Evolutionary conservation across 2,329 filamentous ascomycete species (phyloP), one percentile per base, ranked within the genome.

Genomic region (Ceratocystis lukuohia): DNA sequence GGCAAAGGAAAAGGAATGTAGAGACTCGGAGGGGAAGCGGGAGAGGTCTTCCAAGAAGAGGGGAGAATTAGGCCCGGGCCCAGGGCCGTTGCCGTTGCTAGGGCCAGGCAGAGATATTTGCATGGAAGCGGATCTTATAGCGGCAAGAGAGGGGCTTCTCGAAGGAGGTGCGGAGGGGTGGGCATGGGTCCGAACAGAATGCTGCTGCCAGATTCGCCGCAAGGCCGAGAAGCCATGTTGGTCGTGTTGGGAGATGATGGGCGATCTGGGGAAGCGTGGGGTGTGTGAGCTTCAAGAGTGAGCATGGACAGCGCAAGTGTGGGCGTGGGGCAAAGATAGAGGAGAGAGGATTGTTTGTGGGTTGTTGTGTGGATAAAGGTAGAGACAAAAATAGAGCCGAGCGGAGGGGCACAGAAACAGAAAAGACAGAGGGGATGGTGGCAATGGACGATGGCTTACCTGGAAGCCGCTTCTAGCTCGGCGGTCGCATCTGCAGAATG

Each of bases 1-100:
- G 50, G 94, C 91, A 75, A 99, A 99, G 12, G 93, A 97, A 77
- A 99, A 99, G 1, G 94, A 99, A 76, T 99, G 94, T 61, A 99
- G 79, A 5, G 94, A 99, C 74, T 99, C 94, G 71, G 90, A 91
- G 1, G 94, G 93, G 74, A 99, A 99, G 63, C 92, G 87, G 59
- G 87, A 87, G 59, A 99, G 83, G 73, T 99, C 94, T 78, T 97
- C 94, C 72, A 85, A 83, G 73, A 91, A 91, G 69, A 84, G 84
- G 28, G 91, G 90, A 25, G 91, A 91, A 22, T 81, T 79, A 28
- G 87, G 86, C 17, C 53, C 53, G 25, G 53, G 22, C 22, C 53
- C 53, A 30, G 53, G 22, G 7, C 22, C 53, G 53, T 12, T 30
- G 25, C 12, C n/a, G 25, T 25, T 25, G 5, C 81, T 78, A 45